Percentiles rank a stretch among this genome's conserved stretches.
Conservation (phyloP, 768 basidiomycete species). For the Myochromella boudieri region DNA sequence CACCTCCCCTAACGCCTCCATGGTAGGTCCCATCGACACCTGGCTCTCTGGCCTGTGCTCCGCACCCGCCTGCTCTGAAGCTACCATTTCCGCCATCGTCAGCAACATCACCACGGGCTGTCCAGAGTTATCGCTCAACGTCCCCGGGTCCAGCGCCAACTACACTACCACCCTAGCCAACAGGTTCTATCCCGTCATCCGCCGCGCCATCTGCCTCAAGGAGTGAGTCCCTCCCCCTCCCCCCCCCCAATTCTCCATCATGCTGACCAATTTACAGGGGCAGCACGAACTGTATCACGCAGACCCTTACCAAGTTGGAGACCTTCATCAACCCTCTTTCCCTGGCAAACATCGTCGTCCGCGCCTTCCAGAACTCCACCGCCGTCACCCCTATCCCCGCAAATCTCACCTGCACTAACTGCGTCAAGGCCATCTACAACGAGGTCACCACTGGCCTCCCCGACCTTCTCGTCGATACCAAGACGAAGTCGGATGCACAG, state of each 20-base stretch:
- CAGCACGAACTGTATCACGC: conserved; percentile 50
- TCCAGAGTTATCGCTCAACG: conserved; percentile 34
- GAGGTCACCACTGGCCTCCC: conserved; percentile 39
- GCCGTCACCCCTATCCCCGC: conserved; percentile 25
- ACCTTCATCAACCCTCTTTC: conserved; percentile 33
- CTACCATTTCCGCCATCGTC: conserved; percentile 54
- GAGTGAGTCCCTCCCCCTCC: conserved; percentile 49
- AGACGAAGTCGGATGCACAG: conserved; percentile 26
- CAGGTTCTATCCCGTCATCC: conserved; percentile 51
- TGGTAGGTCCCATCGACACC: conserved; percentile 47
- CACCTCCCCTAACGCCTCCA: conserved; percentile 29
- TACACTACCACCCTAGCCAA: conserved; percentile 23
- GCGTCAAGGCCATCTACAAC: conserved; percentile 51
- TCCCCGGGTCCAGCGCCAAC: conserved; percentile 24
- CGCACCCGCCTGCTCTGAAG: conserved; percentile 53
- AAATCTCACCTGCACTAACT: conserved; percentile 51
- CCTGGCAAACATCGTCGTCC: conserved; percentile 26
- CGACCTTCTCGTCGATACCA: too few relatives aligned
- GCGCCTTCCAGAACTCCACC: conserved; percentile 12
- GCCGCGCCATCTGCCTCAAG: conserved; percentile 60
- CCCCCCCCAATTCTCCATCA: too few relatives aligned
- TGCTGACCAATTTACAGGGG: conserved; percentile 26
- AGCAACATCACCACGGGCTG: conserved; percentile 52
- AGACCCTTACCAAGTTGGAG: conserved; percentile 56
- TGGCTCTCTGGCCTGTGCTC: conserved; percentile 65